Conservation (phyloP, 2,329 filamentous ascomycete genomes). For the Cladosporium sphaerospermum region DNA sequence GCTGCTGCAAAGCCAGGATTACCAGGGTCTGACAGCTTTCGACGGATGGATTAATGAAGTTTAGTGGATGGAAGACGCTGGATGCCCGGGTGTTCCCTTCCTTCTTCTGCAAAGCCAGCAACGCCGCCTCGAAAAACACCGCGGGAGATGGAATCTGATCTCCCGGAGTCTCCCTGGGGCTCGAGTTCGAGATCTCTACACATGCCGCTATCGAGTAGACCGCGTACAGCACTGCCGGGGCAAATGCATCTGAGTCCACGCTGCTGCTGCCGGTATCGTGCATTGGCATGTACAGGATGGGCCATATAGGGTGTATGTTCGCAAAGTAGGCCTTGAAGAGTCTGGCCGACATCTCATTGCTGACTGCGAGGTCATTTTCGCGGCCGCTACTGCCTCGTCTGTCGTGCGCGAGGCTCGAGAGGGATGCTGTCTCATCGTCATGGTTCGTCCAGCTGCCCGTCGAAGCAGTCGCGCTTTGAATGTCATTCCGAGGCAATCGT, state of each 20-base stretch:
- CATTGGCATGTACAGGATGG: conserved; percentile 5
- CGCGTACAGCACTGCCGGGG: conserved; percentile 3
- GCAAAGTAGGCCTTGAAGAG: conserved; percentile 6
- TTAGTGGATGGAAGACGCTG: conserved; percentile 5
- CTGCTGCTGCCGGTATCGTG: conserved; percentile 1
- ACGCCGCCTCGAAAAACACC: conserved; percentile 7
- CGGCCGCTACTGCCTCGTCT: not conserved
- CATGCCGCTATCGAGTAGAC: conserved; percentile 8
- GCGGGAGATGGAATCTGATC: not conserved
- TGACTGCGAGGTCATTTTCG: not conserved
- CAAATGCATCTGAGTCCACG: not conserved
- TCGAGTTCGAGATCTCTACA: not conserved
- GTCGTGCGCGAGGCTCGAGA: too few species aligned
- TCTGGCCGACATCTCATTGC: not conserved
- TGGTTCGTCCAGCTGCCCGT: not conserved
- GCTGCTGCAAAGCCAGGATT: conserved; percentile 3
- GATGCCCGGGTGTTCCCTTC: not conserved
- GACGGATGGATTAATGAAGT: conserved; percentile 5
- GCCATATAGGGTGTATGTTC: conserved; percentile 8
- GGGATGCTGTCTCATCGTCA: not conserved
- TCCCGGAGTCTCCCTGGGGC: not conserved
- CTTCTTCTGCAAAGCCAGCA: conserved; percentile 7
- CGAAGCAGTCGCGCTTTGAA: not conserved
- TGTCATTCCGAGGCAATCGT: too few species aligned
- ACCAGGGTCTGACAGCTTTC: conserved; percentile 8